Evolutionary conservation across 805 yeast species (phyloP).

Genomic region (Kazachstania taianensis): DNA sequence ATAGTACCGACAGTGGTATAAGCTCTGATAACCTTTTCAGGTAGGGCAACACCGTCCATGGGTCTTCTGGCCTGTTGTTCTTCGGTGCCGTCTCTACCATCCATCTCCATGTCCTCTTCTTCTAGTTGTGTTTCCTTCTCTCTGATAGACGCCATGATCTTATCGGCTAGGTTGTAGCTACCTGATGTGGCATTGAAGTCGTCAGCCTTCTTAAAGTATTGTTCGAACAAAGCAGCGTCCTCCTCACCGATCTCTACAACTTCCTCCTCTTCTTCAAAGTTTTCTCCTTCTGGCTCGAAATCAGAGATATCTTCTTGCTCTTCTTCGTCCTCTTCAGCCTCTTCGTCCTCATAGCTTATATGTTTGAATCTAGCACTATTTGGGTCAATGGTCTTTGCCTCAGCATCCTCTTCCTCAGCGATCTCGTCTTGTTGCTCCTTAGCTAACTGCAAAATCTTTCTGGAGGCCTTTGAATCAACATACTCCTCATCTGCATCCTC

Average conservation of each 20-base stretch:
- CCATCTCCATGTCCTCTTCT: slow-evolving; percentile 13
- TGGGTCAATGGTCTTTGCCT: slow-evolving; percentile 24
- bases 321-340: slow-evolving; percentile 43
- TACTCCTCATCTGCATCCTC: slow-evolving; percentile 42
- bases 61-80: slow-evolving; percentile 28
- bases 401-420: slow-evolving; percentile 49
- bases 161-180: slow-evolving; percentile 74
- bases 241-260: slow-evolving; percentile 60
- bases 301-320: slow-evolving; percentile 35
- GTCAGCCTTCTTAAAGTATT: slow-evolving; percentile 45
- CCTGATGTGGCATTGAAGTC: slow-evolving; percentile 32
- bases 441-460: slow-evolving; percentile 82
- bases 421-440: slow-evolving; percentile 88
- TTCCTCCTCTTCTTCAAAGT: slow-evolving; percentile 44
- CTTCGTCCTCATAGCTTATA: slow-evolving; percentile 37
- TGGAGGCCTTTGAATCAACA: slow-evolving; percentile 72
- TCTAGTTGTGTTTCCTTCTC: slow-evolving; percentile 46
- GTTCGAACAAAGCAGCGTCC: slow-evolving; percentile 77
- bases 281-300: slow-evolving; percentile 40
- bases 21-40: slow-evolving; percentile 94
- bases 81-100: slow-evolving; percentile 11
- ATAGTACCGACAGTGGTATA: slow-evolving; percentile 86
- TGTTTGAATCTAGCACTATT: slow-evolving; percentile 26
- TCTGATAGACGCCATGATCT: slow-evolving; percentile 80
- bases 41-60: slow-evolving; percentile 72